phyloP scores from a whole-genome alignment of 1,139 yeast genomes.

The Torulaspora globosa region DNA sequence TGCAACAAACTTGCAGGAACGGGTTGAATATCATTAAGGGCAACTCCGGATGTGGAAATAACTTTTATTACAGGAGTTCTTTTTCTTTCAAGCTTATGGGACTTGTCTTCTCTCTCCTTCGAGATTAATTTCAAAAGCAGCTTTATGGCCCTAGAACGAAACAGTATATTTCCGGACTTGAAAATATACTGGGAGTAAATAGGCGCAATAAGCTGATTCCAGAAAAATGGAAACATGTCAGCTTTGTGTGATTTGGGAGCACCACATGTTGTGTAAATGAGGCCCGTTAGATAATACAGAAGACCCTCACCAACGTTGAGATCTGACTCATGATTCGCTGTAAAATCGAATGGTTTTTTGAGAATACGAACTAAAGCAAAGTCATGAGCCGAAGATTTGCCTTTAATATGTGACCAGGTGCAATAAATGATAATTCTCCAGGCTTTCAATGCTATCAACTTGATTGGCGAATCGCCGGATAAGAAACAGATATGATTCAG shows the following conservation, averaged over 20 bases:
- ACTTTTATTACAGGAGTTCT: conserved; percentile 20
- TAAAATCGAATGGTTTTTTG: conserved; percentile 18
- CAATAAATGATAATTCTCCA: conserved; percentile 31
- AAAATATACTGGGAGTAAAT: conserved; percentile 6
- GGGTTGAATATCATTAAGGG: conserved; percentile 16
- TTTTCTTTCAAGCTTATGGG: conserved; percentile 3
- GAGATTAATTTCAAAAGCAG: conserved; percentile 11
- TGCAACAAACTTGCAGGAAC: conserved; percentile 12
- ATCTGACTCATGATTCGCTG: conserved; percentile 6
- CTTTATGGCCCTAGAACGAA: conserved; percentile 8
- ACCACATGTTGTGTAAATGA: conserved; percentile 16
- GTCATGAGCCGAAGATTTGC: conserved; percentile 2
- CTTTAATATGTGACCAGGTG: conserved; percentile 17
- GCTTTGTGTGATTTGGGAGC: neutral
- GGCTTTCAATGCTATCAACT: conserved; percentile 24
- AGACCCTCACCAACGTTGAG: conserved; percentile 15
- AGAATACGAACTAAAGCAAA: conserved; percentile 11
- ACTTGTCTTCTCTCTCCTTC: conserved; percentile 4
- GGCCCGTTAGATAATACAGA: conserved; percentile 17
- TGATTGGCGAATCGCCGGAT: conserved; percentile 12
- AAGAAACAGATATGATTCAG: conserved; percentile 23
- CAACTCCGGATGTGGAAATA: conserved; percentile 23
- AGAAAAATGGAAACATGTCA: conserved; percentile 12
- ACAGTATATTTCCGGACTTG: conserved; percentile 8
- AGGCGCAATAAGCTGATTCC: conserved; percentile 20